These are phyloP conservation scores for Dentipellis sp. DNA, from an alignment of 768 basidiomycete genomes.

Conservation along the genomic window DNA sequence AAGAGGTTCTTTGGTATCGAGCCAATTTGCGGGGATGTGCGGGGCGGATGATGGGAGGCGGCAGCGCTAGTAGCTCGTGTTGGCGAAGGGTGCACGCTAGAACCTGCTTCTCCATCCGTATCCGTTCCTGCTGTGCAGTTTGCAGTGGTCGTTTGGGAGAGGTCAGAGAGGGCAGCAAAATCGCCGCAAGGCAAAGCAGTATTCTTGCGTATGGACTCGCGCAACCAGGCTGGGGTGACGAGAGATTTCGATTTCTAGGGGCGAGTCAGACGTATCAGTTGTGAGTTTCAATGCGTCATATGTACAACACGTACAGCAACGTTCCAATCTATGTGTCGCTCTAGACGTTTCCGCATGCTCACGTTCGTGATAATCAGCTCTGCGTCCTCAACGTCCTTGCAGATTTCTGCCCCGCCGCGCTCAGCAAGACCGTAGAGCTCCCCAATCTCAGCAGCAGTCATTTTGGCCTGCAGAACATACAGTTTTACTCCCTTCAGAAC, in stretches of 20 bases:
- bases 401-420: slow-evolving; percentile 23
- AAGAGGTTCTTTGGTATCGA: slow-evolving; percentile 17
- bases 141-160: slow-evolving; percentile 36
- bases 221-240: slow-evolving; percentile 67
- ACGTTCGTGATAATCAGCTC: slow-evolving; percentile 62
- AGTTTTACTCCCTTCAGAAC: neutral
- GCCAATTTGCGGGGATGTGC: neutral
- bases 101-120: slow-evolving; percentile 1
- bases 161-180: slow-evolving; percentile 47
- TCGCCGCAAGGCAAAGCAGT: slow-evolving; percentile 38
- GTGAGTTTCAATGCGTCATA: neutral
- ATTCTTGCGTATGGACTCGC: slow-evolving; percentile 40
- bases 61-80: neutral
- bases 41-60: neutral
- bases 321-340: slow-evolving; percentile 59
- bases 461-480: slow-evolving; percentile 18
- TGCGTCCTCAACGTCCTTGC: slow-evolving; percentile 35
- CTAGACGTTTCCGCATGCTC: slow-evolving; percentile 56
- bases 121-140: slow-evolving; percentile 30
- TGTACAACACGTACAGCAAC: slow-evolving; percentile 42
- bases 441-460: slow-evolving; percentile 16
- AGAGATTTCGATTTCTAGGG: slow-evolving; percentile 53
- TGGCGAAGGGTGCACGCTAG: neutral
- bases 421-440: slow-evolving; percentile 22
- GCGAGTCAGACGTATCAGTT: neutral